Evolutionary conservation across 768 basidiomycete species (phyloP), one percentile per base, ranked within the genome.

Genomic region (Hydnomerulius pinastri): DNA sequence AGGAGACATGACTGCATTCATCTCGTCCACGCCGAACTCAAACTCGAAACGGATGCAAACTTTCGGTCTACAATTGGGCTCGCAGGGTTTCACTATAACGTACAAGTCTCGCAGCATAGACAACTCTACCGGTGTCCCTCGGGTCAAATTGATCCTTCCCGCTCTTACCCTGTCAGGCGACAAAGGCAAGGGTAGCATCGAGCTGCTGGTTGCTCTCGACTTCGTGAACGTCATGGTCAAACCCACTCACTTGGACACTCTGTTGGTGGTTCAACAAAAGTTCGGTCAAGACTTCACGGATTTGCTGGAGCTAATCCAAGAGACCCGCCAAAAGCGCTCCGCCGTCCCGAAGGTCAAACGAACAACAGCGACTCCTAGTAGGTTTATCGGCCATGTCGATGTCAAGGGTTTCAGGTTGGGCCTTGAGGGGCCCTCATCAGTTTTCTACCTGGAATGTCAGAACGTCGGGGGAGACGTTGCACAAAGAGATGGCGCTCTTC

Each of bases 231-330:
- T 90, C 50, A 86, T 80, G 61, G 77, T 94, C 50, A 92, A 89
- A 60, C 88, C 90, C 4, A 81, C 82, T 0, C 85, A 92, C 59
- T 86, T 90, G 82, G 92, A 95, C 61, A 89, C 87, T 4, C 66
- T 93, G 4, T 76, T 94, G 2, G 81, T 80, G 4, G 87, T 95
- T 8, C 92, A 92, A 61, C 88, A 90, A 55, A 92, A 92, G 61
- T 93, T 93, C 50, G 92, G 90, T 6, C 86, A 87, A 59, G 92
- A 94, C 68, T 89, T 93, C 67, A 86, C 87, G 55, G 92, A 94
- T 51, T 73, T 93, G 23, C 68, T 93, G 11, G 69, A 77, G 6
- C 65, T 93, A 42, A 74, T 90, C 27, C 79, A 81, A 54, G 77
- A 88, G 61, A 86, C 79, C 10, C 80, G 82, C 23, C 64, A 56